Conservation (phyloP, 257 asterid species). For the Striga asiatica region DNA sequence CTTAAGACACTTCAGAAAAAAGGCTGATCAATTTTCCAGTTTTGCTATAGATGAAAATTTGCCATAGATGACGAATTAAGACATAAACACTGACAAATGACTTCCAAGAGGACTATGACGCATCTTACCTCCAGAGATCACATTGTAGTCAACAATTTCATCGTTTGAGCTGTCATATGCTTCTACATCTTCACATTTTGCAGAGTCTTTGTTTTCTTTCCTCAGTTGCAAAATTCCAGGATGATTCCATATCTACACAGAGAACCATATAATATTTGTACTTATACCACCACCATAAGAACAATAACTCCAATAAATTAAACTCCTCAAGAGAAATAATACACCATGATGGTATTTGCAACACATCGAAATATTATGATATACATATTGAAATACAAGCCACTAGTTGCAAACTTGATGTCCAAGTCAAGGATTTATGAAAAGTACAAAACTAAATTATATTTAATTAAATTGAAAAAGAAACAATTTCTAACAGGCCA, state of each 20-base stretch:
- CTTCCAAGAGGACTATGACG: background rate
- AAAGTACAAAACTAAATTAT: no score
- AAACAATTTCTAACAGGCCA: no score
- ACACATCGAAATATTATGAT: background rate
- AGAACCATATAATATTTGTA: background rate
- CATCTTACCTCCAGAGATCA: conserved; percentile 67
- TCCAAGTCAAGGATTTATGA: no score
- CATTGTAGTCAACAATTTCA: conserved; percentile 60
- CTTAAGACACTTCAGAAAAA: background rate
- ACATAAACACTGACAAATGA: no score
- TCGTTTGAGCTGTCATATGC: conserved; percentile 85
- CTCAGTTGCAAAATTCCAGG: conserved; percentile 88
- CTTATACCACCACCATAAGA: background rate
- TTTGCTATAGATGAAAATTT: background rate
- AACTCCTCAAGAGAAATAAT: background rate
- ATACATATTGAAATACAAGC: background rate
- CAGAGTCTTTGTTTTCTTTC: conserved; percentile 63
- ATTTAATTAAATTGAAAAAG: no score
- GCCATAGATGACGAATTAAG: no score
- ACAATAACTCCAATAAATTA: background rate
- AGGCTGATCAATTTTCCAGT: background rate
- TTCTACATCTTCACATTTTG: conserved; percentile 63
- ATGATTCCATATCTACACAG: conserved; percentile 93
- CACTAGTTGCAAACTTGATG: no score
- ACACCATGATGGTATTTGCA: background rate